phyloP scores from a whole-genome alignment of 2,329 filamentous ascomycete genomes.

The Trichoderma polysporum region DNA sequence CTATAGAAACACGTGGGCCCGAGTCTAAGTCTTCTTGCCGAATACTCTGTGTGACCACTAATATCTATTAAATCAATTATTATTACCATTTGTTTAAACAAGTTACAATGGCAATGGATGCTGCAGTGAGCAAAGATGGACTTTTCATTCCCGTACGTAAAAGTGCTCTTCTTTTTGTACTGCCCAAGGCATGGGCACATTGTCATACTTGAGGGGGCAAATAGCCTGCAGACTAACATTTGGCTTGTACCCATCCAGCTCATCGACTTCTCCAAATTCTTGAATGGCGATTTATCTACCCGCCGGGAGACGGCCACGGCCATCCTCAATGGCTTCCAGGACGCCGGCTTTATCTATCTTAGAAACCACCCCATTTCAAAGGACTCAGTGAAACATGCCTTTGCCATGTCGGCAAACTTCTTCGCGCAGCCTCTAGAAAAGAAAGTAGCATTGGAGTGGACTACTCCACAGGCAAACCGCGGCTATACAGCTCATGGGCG shows the following conservation, averaged over 20 bases:
- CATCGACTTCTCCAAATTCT: conserved; percentile 68
- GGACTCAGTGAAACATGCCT: conserved; percentile 59
- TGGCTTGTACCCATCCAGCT: conserved; percentile 23
- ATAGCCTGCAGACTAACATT: not conserved
- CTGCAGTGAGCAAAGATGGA: conserved; percentile 52
- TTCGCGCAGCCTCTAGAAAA: conserved; percentile 62
- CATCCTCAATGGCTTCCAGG: conserved; percentile 78
- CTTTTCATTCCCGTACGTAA: conserved; percentile 54
- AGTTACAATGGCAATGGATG: conserved; percentile 33
- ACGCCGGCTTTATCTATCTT: conserved; percentile 86
- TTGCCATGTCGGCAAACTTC: conserved; percentile 67
- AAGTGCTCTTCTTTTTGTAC: not conserved
- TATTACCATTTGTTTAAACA: not conserved
- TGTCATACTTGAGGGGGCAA: not conserved
- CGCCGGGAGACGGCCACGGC: conserved; percentile 66
- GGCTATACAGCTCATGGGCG: conserved; percentile 69
- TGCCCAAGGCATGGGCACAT: not conserved
- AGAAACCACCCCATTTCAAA: conserved; percentile 72
- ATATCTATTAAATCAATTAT: not conserved
- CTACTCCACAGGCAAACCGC: conserved; percentile 68
- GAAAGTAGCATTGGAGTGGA: conserved; percentile 70
- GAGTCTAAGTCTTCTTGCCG: not conserved
- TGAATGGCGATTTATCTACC: conserved; percentile 58
- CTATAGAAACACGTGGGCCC: not conserved
- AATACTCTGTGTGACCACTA: not conserved